Conservation (phyloP, 371 early-diverging fungal genomes). For the Syncephalastrum monosporum region DNA sequence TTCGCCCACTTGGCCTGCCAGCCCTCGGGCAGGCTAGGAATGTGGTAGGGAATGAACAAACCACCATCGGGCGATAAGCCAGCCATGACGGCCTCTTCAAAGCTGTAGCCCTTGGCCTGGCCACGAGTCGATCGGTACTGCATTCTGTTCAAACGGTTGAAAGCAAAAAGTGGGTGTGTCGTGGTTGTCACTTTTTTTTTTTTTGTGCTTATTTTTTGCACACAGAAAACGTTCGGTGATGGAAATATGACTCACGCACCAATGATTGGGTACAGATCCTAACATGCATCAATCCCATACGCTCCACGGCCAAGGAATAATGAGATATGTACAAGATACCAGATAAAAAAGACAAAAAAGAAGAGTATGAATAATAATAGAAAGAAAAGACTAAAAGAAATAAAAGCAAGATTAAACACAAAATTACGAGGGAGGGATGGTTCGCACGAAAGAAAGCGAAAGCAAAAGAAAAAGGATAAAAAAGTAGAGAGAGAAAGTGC, state of each 20-base stretch:
- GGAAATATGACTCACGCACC: no score
- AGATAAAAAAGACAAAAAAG: no score
- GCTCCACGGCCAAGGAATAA: no score
- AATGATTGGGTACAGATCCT: no score
- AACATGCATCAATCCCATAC: no score
- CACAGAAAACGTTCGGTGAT: no score
- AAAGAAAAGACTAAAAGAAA: no score
- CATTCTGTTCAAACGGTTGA: constrained; percentile 45
- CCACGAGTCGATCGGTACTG: constrained; percentile 90
- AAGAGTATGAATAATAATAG: no score
- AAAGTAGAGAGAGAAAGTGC: no score
- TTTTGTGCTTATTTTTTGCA: no score
- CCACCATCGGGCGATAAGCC: constrained; percentile 96
- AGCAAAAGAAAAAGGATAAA: background rate
- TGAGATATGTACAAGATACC: no score
- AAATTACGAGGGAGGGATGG: background rate
- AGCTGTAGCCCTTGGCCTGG: constrained; percentile 67
- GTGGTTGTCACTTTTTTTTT: constrained; percentile 6
- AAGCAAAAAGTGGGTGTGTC: background rate
- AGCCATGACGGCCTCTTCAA: constrained; percentile 90
- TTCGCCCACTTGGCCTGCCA: constrained; percentile 69
- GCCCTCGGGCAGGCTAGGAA: constrained; percentile 71
- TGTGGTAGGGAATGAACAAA: constrained; percentile 85
- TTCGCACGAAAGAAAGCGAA: background rate
- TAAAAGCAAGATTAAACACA: constrained; percentile 1